Base-by-base conservation (phyloP, 129 eudicot species). In the Flaveria ramosissima region DNA sequence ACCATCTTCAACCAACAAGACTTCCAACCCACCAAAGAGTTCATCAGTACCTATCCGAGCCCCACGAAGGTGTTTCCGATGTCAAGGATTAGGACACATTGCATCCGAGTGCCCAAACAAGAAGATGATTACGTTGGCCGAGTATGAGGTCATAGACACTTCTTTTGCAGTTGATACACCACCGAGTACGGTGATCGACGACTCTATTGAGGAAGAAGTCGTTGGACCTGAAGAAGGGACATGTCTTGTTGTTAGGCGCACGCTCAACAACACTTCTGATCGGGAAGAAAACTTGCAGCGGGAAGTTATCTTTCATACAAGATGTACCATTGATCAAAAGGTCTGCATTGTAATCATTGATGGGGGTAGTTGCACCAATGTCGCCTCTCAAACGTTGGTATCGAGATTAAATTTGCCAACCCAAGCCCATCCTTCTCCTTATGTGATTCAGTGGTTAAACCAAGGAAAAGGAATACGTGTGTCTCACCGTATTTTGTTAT, bases 301-400 rank as follows among this genome's bases (percentile, higher is more conserved):
- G 9, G 72, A 68, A 12, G 72, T 56, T 10, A 71, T 71, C 7
- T 70, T 71, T 24, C 75, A 71, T 10, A 71, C 75, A 1, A 13
- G 62, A 0, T 71, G 75, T 7, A 68, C 72, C 26, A 48, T 71
- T 7, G 63, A 45, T 2, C 30, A 26, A 26, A 26, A 26, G 27
- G 30, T 26, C 0, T 26, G 30, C 2, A 26, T 3, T 0, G 30
- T 26, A 0, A 26, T 26, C 2, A 26, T 26, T 26, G 30, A 26
- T 2, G 30, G 30, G 2, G 3, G 30, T 0, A 26, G 30, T 2
- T 26, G 30, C 2, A 26, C 30, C 2, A 26, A 26, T 26, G 30
- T 26, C 3, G 30, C 30, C 0, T 26, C 30, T 26, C 30, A 26
- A 26, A 3, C 3, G 1, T 26, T n/a, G 30, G 75, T 71, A 0